Conservation (phyloP, 768 basidiomycete genomes). For the Plicaturopsis crispa region DNA sequence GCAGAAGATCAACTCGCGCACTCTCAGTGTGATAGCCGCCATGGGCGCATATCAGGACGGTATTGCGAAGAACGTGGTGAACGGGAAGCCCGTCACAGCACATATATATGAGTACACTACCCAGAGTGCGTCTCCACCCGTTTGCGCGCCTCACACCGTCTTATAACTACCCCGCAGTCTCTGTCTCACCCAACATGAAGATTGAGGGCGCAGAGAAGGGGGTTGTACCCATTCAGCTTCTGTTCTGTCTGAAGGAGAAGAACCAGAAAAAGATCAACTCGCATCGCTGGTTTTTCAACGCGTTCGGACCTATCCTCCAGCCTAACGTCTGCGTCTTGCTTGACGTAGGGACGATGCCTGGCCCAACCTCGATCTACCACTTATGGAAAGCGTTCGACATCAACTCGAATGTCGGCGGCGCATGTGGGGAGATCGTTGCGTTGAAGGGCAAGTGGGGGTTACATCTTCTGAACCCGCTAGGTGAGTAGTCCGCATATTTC, state of each 20-base stretch:
- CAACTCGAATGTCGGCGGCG: conserved; percentile 85
- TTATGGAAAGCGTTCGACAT: conserved; percentile 94
- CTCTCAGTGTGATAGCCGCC: conserved; percentile 80
- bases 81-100: conserved; percentile 74
- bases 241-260: conserved; percentile 89
- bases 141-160: neutral
- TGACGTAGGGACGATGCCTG: conserved; percentile 83
- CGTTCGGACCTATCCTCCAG: conserved; percentile 73
- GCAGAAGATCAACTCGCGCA: conserved; percentile 76
- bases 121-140: conserved; percentile 49
- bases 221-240: conserved; percentile 82
- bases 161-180: conserved; percentile 39
- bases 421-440: conserved; percentile 94
- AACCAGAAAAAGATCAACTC: conserved; percentile 97
- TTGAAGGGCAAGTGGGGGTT: conserved; percentile 79
- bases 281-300: conserved; percentile 93
- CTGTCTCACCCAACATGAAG: conserved; percentile 74
- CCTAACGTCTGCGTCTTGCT: conserved; percentile 91
- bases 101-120: conserved; percentile 95
- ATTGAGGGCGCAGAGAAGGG: conserved; percentile 75
- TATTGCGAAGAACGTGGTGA: conserved; percentile 80
- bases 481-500: conserved; percentile 9
- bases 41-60: conserved; percentile 96
- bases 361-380: conserved; percentile 84
- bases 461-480: conserved; percentile 75